Base-by-base conservation (phyloP, 352 stramenopile species). In the Globisporangium camurandrum region DNA sequence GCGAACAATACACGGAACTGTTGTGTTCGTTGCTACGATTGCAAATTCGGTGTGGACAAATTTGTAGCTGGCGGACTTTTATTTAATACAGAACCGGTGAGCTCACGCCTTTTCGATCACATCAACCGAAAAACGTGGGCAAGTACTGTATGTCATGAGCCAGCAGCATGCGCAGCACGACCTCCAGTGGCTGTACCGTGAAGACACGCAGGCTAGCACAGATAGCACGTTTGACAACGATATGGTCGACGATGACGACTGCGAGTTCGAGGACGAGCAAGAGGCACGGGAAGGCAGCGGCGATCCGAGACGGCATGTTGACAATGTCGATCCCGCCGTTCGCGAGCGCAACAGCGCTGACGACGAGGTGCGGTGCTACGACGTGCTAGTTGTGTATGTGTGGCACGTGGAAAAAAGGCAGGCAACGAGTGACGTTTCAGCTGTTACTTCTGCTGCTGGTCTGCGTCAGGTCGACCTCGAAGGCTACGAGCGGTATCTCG, bases 391-490 rank as follows among this genome's bases (percentile, higher is more conserved):
- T n/a, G n/a, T n/a, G n/a, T n/a, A n/a, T n/a, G n/a, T n/a, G n/a
- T n/a, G n/a, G n/a, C n/a, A n/a, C n/a, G 30, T 12, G 30, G 14
- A 12, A 12, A 34, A 34, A 12, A 34, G 30, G 30, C 14, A 12
- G 8, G 30, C 30, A 34, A 12, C 14, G 30, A 34, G 30, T 12
- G n/a, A n/a, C n/a, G n/a, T n/a, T n/a, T n/a, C n/a, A n/a, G n/a
- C n/a, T n/a, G n/a, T n/a, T n/a, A 36, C 20, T 4, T 53, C 26
- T 45, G 38, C 14, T 20, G n/a, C 17, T 41, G 17, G 6, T 10
- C n/a, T 41, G 36, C 36, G n/a, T 20, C 40, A 86, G 75, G 65
- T 86, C 34, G 65, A 86, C 34, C 61, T 86, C 24, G 75, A 86
- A 31, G 64, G 62, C 40, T 84, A 84, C 26, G 75, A 86, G 46